These are phyloP conservation scores for Murraya koenigii DNA, from an alignment of 345 rosid genomes.

Conservation along the genomic window DNA sequence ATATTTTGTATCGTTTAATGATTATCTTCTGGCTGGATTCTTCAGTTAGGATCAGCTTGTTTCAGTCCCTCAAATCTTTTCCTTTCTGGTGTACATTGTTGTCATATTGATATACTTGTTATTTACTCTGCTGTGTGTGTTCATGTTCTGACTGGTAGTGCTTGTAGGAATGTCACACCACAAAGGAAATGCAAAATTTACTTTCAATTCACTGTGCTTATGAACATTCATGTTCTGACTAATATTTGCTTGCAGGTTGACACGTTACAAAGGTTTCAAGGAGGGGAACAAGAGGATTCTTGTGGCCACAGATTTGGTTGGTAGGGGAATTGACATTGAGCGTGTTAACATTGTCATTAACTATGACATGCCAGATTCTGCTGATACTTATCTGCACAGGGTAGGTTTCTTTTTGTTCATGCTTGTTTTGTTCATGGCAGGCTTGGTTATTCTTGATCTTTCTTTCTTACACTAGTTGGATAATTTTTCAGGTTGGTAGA, in stretches of 20 bases:
- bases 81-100: neutral
- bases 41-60: neutral
- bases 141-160: neutral
- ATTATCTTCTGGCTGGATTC: neutral
- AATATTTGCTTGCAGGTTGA: constrained; percentile 50
- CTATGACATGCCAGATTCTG: constrained; percentile 99
- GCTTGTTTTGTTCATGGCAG: neutral
- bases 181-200: too few relatives aligned
- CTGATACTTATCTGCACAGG: constrained; percentile 97
- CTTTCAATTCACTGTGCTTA: too few relatives aligned
- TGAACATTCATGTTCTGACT: neutral
- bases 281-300: constrained; percentile 98
- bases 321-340: constrained; percentile 96
- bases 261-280: constrained; percentile 94
- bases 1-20: neutral
- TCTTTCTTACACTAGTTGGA: neutral
- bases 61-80: neutral
- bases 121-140: neutral
- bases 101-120: neutral
- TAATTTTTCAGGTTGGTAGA: constrained; percentile 72
- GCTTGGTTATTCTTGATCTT: neutral
- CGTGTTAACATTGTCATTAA: constrained; percentile 97
- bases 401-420: constrained; percentile 27
- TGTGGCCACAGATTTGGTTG: constrained; percentile 95
- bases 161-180: constrained; percentile 33